Evolutionary conservation across 140 eudicot species (phyloP), one percentile per base, ranked within the genome.

Genomic region (Anethum foeniculum): DNA sequence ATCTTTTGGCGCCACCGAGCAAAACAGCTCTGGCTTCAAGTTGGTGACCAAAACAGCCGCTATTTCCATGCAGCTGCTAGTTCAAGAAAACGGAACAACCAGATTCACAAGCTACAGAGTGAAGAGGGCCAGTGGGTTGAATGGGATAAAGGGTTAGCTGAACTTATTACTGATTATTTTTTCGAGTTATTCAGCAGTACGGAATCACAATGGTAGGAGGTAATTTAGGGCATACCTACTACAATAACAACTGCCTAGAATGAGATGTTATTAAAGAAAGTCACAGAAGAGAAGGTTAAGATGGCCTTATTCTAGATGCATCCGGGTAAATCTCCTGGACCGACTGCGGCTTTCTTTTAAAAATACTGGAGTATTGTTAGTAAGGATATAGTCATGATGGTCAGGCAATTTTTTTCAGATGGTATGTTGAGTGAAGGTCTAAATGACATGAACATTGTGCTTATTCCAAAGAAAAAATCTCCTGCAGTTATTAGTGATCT

Each of bases 401-500:
- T 56, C 0, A 6, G n/a, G 4, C 0, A 56, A 0, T 56, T 56
- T 21, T 56, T 56, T 8, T 0, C 0, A 3, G 25, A 56, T 56
- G 65, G 27, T 5, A 56, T 0, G 1, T 0, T 56, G 5, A 0
- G 9, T 0, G 5, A 3, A 0, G 14, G 1, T 8, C 0, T 23
- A 4, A 38, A 38, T 38, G 2, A 2, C 2, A 38, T 4, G 4
- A 38, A 38, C 4, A 38, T 38, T 1, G 41, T 38, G 4, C 4
- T 38, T 2, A 38, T 38, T 4, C 41, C 41, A 38, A 38, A 38
- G 41, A 38, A 38, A 38, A 38, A 38, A 38, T 2, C 2, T 2
- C 41, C 41, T 38, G 4, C 41, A 1, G 41, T 38, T 2, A 38
- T 38, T 38, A 38, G 2, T 2, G 4, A 38, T 38, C 41, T 38